These are phyloP conservation scores for Colletotrichum shisoi DNA, from an alignment of 2,329 filamentous ascomycete genomes.

Conservation along the genomic window DNA sequence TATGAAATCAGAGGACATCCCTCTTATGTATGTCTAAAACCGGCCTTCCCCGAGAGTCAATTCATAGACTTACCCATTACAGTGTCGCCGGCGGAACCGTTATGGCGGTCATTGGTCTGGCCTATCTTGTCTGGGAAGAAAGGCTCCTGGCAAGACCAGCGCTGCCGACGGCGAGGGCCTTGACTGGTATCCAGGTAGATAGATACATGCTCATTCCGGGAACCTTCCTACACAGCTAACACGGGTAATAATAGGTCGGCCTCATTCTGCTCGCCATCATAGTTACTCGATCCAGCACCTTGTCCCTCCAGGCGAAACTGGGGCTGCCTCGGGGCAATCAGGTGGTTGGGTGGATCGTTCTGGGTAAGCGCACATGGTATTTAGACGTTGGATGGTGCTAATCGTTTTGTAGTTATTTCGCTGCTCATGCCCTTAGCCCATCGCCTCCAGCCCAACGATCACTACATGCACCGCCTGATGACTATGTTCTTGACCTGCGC, in stretches of 20 bases:
- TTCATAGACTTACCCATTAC: constrained; percentile 40
- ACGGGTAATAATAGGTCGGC: constrained; percentile 63
- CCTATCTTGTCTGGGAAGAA: constrained; percentile 84
- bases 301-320: constrained; percentile 82
- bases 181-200: constrained; percentile 72
- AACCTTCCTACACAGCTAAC: constrained; percentile 28
- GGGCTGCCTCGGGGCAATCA: constrained; percentile 90
- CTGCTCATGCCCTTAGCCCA: constrained; percentile 83
- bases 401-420: constrained; percentile 67
- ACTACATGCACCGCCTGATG: constrained; percentile 89
- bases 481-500: constrained; percentile 93
- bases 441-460: constrained; percentile 77
- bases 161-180: constrained; percentile 59
- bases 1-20: constrained; percentile 80
- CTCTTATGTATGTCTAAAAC: constrained; percentile 69
- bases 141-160: constrained; percentile 41
- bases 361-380: constrained; percentile 61
- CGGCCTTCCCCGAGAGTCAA: too few relatives aligned
- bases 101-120: constrained; percentile 77
- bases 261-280: constrained; percentile 81
- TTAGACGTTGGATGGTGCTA: constrained; percentile 1
- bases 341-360: constrained; percentile 80
- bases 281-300: constrained; percentile 85
- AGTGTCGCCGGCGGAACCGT: constrained; percentile 77
- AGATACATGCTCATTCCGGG: constrained; percentile 39